Conservation (phyloP, 2,329 filamentous ascomycete species). For the Helotiales sp. region DNA sequence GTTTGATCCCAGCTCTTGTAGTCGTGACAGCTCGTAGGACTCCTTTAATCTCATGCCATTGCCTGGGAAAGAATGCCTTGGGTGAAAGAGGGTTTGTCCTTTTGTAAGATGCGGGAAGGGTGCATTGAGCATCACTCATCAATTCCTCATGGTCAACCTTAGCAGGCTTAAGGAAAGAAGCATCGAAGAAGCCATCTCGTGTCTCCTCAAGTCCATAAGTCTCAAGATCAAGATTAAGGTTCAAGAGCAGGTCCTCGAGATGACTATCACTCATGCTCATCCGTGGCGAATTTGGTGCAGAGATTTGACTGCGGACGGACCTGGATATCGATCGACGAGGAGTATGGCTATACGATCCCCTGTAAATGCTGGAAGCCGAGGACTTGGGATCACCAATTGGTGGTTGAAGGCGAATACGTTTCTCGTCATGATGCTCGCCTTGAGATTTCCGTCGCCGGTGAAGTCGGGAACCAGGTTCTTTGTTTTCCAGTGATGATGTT, state of each 20-base stretch:
- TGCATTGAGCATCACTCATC: constrained; percentile 42
- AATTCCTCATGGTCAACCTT: constrained; percentile 41
- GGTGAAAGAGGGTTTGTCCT: constrained; percentile 48
- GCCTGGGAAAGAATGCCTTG: constrained; percentile 47
- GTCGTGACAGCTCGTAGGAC: constrained; percentile 44
- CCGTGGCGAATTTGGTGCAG: constrained; percentile 29
- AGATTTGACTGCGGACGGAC: constrained; percentile 24
- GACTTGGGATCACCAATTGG: constrained; percentile 22
- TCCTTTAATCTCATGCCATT: constrained; percentile 45
- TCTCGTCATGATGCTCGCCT: constrained; percentile 13
- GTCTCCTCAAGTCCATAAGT: constrained; percentile 44
- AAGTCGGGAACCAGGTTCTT: constrained; percentile 14
- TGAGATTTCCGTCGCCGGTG: constrained; percentile 23
- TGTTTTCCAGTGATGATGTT: constrained; percentile 5
- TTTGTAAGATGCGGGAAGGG: constrained; percentile 48
- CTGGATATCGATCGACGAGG: constrained; percentile 30
- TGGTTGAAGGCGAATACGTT: constrained; percentile 30
- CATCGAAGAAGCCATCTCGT: constrained; percentile 46
- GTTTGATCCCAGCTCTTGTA: constrained; percentile 51
- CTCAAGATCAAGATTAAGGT: constrained; percentile 39
- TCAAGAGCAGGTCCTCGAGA: constrained; percentile 34
- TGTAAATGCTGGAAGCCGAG: constrained; percentile 33
- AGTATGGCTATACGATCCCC: constrained; percentile 34
- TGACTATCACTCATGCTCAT: constrained; percentile 33
- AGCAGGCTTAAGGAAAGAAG: constrained; percentile 42